phyloP scores from a whole-genome alignment of 306 rosid genomes.

The Senna siamea region DNA sequence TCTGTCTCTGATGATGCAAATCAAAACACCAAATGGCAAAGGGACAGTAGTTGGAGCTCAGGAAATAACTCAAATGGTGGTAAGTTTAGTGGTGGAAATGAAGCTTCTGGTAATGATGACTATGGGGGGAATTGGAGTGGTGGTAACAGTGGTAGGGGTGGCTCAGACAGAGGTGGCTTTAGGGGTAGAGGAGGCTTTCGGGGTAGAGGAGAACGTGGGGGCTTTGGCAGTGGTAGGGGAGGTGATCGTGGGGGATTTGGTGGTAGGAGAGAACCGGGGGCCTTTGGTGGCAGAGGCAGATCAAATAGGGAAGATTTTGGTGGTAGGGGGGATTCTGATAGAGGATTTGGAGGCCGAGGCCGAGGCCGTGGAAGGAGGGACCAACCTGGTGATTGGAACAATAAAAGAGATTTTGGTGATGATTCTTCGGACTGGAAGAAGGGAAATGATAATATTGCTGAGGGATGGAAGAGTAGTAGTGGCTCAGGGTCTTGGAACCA shows the following conservation, averaged over 20 bases:
- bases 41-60: conserved; percentile 12
- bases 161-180: conserved; percentile 57
- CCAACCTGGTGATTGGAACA: conserved; percentile 60
- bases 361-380: conserved; percentile 80
- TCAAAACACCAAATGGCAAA: conserved; percentile 37
- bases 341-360: conserved; percentile 63
- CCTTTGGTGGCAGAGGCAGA: conserved; percentile 61
- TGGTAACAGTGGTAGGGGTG: conserved; percentile 65
- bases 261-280: conserved; percentile 51
- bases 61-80: conserved; percentile 47
- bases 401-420: conserved; percentile 44
- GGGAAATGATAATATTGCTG: conserved; percentile 40
- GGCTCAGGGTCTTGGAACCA: conserved; percentile 52
- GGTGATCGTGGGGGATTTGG: conserved; percentile 35
- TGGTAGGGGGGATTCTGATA: conserved; percentile 51
- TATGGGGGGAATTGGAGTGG: conserved; percentile 63
- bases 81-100: no score
- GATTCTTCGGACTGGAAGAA: conserved; percentile 57
- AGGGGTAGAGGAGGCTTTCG: conserved; percentile 57
- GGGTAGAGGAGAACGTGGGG: conserved; percentile 56
- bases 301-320: conserved; percentile 55
- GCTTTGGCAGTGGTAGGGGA: conserved; percentile 45
- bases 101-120: conserved; percentile 42
- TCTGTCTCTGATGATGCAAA: conserved; percentile 35
- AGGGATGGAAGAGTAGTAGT: conserved; percentile 50